Evolutionary conservation across 441 rosid species (phyloP), one percentile per base, ranked within the genome.

Genomic region (Bocquillonia castaneifolia): DNA sequence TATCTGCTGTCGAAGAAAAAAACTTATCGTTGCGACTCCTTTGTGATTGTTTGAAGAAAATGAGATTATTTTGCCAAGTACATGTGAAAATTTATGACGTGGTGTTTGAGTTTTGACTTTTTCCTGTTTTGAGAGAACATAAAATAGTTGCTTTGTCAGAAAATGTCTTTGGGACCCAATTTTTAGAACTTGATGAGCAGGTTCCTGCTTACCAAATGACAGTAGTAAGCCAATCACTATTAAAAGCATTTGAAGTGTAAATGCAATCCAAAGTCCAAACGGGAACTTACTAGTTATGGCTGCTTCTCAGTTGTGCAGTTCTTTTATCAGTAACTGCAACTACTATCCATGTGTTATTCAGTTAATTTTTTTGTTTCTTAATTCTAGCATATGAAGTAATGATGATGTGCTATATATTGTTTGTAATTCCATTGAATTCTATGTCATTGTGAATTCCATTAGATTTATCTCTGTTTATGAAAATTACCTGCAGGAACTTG

Each of bases 401-500:
- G 25, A 36, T 42, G 25, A 15, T 47, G 25, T 22, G 4, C 15
- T 28, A 0, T 40, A 14, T 31, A 58, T 57, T 40, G 9, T 53
- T 37, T 39, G 32, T 22, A 45, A 32, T 57, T 15, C 25, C 17
- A 26, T 72, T n/a, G n/a, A n/a, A n/a, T 42, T 5, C 15, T 5
- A 14, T 42, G 7, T 42, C 7, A 13, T 42, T 36, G 6, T 25
- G 29, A 31, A 28, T 62, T 66, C 8, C 31, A 55, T 22, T 22
- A 18, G n/a, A n/a, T n/a, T n/a, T n/a, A n/a, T n/a, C n/a, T 63
- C 1, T 55, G 58, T 51, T 76, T 63, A n/a, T 74, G 55, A 61
- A 61, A 64, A 68, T 57, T 64, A 20, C 51, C 37, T 74, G 77
- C 79, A 80, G 83, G 68, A 57, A 57, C 61, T 48, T 62, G 72